Evolutionary conservation across 352 stramenopile species (phyloP), one percentile per base, ranked within the genome.

Genomic region (Globisporangium acanthophoron): DNA sequence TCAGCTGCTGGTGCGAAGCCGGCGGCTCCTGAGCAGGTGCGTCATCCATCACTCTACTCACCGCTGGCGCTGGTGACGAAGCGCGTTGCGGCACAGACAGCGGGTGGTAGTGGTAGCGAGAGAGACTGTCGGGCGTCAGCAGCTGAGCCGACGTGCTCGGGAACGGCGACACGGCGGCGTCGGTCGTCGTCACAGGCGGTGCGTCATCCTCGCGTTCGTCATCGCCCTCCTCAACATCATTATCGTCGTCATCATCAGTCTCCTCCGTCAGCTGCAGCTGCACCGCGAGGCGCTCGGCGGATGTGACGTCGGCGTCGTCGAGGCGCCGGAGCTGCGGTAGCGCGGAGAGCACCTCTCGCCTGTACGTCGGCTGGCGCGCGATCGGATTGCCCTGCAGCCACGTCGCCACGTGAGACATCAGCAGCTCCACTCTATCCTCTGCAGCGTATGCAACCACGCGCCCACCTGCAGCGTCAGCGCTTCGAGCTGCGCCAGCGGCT

Each of bases 351-450:
- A 85, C 74, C 18, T 89, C 74, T 7, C 70, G 68, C 0, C 81
- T 69, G 51, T 87, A 88, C 13, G 58, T 66, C 2, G 64, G 15
- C 3, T 65, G 31, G 16, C 46, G n/a, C 0, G 75, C 71, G 27
- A 92, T 71, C 9, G 79, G 74, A 16, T 92, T 92, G 5, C 69
- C 76, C 62, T 88, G 59, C 16, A 29, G n/a, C 20, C n/a, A 51
- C 24, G 24, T 27, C 24, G 21, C 2, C 16, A 35, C 24, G 24
- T n/a, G 12, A 15, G 16, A 13, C 21, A 6, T 16, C 29, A 57
- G 12, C 12, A 29, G 6, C 44, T 15, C 40, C 21, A 15, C 18
- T 11, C 20, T 12, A 37, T 18, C 3, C 37, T 29, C 45, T 27
- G 21, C 40, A 64, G 33, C 33, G 33, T 9, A 39, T 9, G 8